phyloP scores from a whole-genome alignment of 331 rosid genomes.

The Malus hybrid region DNA sequence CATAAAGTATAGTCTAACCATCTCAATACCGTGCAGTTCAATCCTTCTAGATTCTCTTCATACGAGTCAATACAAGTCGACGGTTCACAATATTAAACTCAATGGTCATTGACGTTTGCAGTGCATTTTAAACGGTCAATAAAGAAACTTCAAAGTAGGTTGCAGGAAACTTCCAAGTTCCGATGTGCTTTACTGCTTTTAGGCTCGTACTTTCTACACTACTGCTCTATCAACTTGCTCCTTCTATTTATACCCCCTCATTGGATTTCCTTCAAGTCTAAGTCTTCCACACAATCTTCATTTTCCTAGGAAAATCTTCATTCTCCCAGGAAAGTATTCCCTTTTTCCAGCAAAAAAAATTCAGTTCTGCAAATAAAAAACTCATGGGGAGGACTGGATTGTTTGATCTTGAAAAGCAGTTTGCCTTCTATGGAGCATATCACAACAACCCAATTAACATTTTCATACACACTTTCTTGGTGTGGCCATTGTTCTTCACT shows the following conservation, averaged over 20 bases:
- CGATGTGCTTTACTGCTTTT: background rate
- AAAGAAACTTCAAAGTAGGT: background rate
- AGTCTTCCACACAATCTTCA: background rate
- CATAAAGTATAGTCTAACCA: background rate
- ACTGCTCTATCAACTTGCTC: background rate
- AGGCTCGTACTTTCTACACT: background rate
- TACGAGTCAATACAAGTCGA: background rate
- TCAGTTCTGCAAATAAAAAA: background rate
- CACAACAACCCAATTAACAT: constrained; percentile 67
- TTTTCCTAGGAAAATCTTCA: background rate
- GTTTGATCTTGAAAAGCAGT: constrained; percentile 66
- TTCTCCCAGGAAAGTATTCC: background rate
- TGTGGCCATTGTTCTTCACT: constrained; percentile 70
- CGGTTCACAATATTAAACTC: background rate
- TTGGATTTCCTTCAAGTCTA: background rate
- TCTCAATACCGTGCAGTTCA: background rate
- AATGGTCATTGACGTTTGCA: background rate
- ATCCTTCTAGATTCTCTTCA: background rate
- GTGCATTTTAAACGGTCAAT: background rate
- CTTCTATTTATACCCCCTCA: background rate
- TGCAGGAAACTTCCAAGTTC: background rate
- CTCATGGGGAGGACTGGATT: constrained; percentile 36
- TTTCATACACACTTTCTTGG: constrained; percentile 49
- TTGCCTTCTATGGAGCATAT: constrained; percentile 75
- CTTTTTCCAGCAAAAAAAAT: background rate